Percentiles rank a stretch among this genome's conserved stretches.
phyloP scores from a whole-genome alignment of 352 stramenopile species.

The Globisporangium spiculum region DNA sequence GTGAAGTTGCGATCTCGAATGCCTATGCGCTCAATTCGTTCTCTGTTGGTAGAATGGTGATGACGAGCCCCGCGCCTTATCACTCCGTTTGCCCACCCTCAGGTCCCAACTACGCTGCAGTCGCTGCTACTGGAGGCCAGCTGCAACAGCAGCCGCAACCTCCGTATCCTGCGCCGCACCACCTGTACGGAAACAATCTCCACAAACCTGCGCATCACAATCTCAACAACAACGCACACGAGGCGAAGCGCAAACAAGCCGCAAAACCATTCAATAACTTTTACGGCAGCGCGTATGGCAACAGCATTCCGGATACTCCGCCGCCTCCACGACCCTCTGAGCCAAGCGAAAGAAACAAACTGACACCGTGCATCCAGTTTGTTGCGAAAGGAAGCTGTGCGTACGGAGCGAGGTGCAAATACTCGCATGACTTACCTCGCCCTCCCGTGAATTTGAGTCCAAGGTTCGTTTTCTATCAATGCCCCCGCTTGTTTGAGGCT shows the following conservation, averaged over 20 bases:
- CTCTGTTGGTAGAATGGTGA: conserved; percentile 1
- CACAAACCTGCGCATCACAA: not conserved
- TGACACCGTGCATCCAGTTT: conserved; percentile 41
- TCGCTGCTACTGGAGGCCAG: not conserved
- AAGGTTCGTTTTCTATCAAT: not conserved
- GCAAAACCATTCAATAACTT: not conserved
- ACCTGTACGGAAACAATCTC: conserved; percentile 12
- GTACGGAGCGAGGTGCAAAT: conserved; percentile 58
- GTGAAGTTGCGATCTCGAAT: conserved; percentile 42
- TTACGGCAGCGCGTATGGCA: conserved; percentile 6
- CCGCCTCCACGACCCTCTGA: not conserved
- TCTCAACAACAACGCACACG: not conserved
- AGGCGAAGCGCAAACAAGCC: not conserved
- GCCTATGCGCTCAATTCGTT: conserved; percentile 26
- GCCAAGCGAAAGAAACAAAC: not conserved
- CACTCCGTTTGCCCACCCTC: not conserved
- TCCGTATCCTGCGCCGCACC: conserved; percentile 11
- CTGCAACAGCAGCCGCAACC: conserved; percentile 2
- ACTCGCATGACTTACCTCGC: conserved; percentile 37
- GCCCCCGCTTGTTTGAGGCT: not conserved
- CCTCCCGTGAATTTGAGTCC: not conserved
- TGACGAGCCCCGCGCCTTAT: conserved; percentile 11
- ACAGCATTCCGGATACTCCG: conserved; percentile 5
- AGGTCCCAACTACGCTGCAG: not conserved
- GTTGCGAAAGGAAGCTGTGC: conserved; percentile 33